Base-by-base conservation (phyloP, 2,329 filamentous ascomycete species). In the Aureobasidium lini region DNA sequence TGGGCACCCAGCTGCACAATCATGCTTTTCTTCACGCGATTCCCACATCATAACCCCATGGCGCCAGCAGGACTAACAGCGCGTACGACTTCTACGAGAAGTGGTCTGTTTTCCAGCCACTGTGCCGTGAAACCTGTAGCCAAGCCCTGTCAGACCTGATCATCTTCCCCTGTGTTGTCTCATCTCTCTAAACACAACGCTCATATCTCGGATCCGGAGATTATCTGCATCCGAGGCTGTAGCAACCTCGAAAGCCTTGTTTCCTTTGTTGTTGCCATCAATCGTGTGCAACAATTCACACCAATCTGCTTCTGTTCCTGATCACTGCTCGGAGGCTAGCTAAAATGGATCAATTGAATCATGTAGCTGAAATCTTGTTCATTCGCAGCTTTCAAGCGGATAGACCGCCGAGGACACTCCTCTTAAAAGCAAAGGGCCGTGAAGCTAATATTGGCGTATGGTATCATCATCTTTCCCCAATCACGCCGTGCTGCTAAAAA, bases 181-280 rank as follows among this genome's bases (percentile, higher is more conserved):
- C 31, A 56, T 44, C 40, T 56, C 40, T 36, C 8, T 29, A 40
- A 32, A 16, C 28, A 54, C 50, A 56, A 56, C 52, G 52, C 52
- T 56, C 52, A 56, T 56, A 56, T 36, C 52, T 56, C 52, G 52
- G 52, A 29, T 31, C 52, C 52, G 52, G 52, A 56, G 32, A 44
- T 56, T 37, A 15, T 44, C 40, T n/a, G 32, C 39, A 13, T 34
- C 50, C 39, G 50, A 54, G 23, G 23, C 23, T 23, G 23, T 23
- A 23, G 50, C 28, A 40, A 36, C 50, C 37, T 32, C 23, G 2
- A 29, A 28, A 10, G 42, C 52, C 39, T 54, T 36, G 18, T 56
- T 37, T 43, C 8, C 37, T 43, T 46, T 46, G 40, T 36, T 44
- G 39, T 46, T 32, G 18, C 48, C 18, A 23, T 23, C 29, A 13